Evolutionary conservation across 2,329 filamentous ascomycete genomes (phyloP).

Genomic region (Fusarium redolens): DNA sequence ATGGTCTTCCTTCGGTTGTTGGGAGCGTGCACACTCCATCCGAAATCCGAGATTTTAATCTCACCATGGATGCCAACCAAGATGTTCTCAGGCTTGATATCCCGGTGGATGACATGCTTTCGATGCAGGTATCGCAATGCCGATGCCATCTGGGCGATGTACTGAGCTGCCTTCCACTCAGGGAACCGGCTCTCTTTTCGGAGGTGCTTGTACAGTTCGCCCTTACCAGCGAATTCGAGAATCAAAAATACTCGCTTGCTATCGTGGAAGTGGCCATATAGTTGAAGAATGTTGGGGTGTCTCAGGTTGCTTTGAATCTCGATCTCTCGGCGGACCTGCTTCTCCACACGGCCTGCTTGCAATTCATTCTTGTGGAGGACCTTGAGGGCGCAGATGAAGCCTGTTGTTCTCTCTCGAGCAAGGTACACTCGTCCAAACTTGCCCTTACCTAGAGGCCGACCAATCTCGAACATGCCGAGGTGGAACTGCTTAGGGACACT

Average conservation of each 20-base stretch:
- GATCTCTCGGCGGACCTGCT: conserved; percentile 87
- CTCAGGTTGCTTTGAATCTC: conserved; percentile 89
- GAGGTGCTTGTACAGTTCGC: conserved; percentile 88
- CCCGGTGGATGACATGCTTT: conserved; percentile 96
- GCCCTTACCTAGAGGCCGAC: conserved; percentile 85
- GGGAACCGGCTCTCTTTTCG: conserved; percentile 82
- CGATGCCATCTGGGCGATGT: conserved; percentile 88
- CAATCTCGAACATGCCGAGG: conserved; percentile 94
- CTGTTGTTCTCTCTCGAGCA: conserved; percentile 79
- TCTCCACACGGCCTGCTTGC: conserved; percentile 80
- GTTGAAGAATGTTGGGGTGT: conserved; percentile 83
- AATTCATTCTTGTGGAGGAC: conserved; percentile 87
- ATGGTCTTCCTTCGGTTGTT: conserved; percentile 94
- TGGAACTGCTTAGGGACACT: conserved; percentile 75
- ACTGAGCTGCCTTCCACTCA: conserved; percentile 86
- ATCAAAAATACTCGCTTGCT: conserved; percentile 88
- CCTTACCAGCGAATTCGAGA: conserved; percentile 85
- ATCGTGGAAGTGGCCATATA: conserved; percentile 91
- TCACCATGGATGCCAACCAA: conserved; percentile 95
- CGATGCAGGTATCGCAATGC: conserved; percentile 91
- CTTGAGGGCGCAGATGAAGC: conserved; percentile 87
- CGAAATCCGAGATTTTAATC: conserved; percentile 98
- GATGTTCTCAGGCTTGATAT: conserved; percentile 99
- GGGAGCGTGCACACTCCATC: conserved; percentile 97
- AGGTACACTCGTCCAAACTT: conserved; percentile 91